Evolutionary conservation across 306 rosid species (phyloP).

Genomic region (Cucurbita maxima): DNA sequence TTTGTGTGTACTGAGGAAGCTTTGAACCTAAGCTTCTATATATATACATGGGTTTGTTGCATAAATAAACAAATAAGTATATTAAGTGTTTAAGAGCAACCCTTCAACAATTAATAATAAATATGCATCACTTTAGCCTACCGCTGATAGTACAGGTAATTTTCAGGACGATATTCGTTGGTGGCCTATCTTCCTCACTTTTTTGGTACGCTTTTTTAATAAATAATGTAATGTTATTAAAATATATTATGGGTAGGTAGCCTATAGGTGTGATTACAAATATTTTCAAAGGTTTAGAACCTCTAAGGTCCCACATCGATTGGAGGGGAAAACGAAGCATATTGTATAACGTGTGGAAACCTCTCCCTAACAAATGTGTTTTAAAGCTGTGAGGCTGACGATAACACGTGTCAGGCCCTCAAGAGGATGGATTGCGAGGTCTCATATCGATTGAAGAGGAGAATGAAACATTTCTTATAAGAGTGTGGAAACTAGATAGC

Average conservation of each 20-base stretch:
- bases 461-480: too few species aligned
- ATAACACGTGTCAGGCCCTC: rapidly evolving
- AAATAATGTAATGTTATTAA: background rate
- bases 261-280: background rate
- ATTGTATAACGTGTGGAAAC: too few species aligned
- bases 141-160: too few species aligned
- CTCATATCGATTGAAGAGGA: too few species aligned
- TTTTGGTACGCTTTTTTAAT: background rate
- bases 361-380: too few species aligned
- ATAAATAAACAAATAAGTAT: background rate
- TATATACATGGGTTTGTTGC: background rate
- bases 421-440: too few species aligned
- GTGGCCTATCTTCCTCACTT: too few species aligned
- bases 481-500: too few species aligned
- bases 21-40: background rate
- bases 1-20: background rate
- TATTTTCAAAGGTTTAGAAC: slow-evolving; percentile 1
- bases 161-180: too few species aligned
- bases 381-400: too few species aligned
- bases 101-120: slow-evolving; percentile 4
- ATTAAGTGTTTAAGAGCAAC: background rate
- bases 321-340: too few species aligned
- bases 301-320: background rate
- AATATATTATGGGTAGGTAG: background rate
- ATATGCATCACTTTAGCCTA: background rate